phyloP scores from a whole-genome alignment of 306 rosid species.

The Begonia peltatifolia region DNA sequence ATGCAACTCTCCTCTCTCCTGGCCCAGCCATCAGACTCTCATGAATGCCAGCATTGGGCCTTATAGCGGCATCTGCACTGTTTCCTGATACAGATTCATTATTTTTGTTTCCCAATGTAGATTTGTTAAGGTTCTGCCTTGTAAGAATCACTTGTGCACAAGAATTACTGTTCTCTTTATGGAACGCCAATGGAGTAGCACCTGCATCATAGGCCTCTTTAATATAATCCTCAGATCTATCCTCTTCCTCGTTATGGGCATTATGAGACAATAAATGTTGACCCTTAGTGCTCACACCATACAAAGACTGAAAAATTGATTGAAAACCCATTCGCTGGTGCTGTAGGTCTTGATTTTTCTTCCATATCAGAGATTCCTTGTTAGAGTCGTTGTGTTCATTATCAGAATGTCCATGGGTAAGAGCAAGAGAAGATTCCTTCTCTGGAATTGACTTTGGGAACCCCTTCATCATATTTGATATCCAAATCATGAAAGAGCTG shows the following conservation, averaged over 20 bases:
- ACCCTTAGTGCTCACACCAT: conserved; percentile 20
- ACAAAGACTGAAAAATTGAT: too few species aligned
- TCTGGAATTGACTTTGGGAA: conserved; percentile 34
- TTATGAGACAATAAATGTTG: conserved; percentile 19
- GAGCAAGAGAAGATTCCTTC: conserved; percentile 26
- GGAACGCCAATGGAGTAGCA: conserved; percentile 39
- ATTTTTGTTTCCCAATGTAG: too few species aligned
- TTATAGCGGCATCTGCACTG: conserved; percentile 19
- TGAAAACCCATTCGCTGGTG: conserved; percentile 18
- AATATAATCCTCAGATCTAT: too few species aligned
- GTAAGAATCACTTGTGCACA: conserved; percentile 15
- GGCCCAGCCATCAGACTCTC: conserved; percentile 1
- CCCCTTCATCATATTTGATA: conserved; percentile 69
- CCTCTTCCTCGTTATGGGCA: neutral
- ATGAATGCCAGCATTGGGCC: conserved; percentile 11
- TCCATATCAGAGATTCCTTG: conserved; percentile 18
- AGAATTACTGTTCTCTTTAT: conserved; percentile 16
- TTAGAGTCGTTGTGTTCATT: conserved; percentile 14
- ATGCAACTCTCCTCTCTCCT: conserved; percentile 14
- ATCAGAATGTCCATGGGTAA: conserved; percentile 23
- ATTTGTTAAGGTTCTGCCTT: conserved; percentile 9
- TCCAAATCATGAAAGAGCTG: conserved; percentile 81
- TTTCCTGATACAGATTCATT: conserved; percentile 20
- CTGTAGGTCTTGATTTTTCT: conserved; percentile 13
- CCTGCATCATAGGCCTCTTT: too few species aligned